Evolutionary conservation across 352 stramenopile genomes (phyloP), one percentile per base, ranked within the genome.

Genomic region (Pythium insidiosum): DNA sequence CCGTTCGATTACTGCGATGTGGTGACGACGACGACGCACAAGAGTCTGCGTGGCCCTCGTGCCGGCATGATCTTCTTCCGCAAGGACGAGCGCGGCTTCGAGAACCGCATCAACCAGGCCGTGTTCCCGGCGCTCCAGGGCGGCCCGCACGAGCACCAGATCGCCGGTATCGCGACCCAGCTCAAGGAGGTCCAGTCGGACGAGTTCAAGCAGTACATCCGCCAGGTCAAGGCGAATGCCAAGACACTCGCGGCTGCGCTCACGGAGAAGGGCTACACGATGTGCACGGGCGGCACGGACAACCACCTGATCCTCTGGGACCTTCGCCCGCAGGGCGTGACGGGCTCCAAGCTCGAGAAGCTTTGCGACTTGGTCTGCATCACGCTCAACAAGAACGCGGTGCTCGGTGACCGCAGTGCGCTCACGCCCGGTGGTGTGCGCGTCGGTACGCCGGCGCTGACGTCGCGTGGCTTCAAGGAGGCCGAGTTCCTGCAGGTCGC

Each of bases 241-340:
- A 80, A 91, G 53, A 80, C 95, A 1, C 44, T 99, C n/a, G 92
- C 83, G 22, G 64, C 91, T 41, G 84, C 88, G 18, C 72, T 99
- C 10, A 84, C 78, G n/a, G 63, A 87, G 29, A 70, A 92, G 45
- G 96, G 96, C 38, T 98, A 99, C 70, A 87, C 64, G 7, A 85
- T 99, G 65, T 97, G 89, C 53, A 99, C 96, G 12, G 95, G 95
- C 37, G 96, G 97, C 58, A 99, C 96, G 2, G 96, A 99, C 65
- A 99, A 99, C 84, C 97, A 99, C 75, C 75, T 99, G 46, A 76
- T 99, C 26, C 69, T 99, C 21, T 99, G 95, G 95, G 96, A 99
- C 68, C 67, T 99, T 50, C 88, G 95, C 57, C 91, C 94, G 9
- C 56, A 91, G 52, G 87, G 84, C 41, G 72, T 99, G 33, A 99